Base-by-base conservation (phyloP, 441 rosid species). In the Metrosideros polymorpha region DNA sequence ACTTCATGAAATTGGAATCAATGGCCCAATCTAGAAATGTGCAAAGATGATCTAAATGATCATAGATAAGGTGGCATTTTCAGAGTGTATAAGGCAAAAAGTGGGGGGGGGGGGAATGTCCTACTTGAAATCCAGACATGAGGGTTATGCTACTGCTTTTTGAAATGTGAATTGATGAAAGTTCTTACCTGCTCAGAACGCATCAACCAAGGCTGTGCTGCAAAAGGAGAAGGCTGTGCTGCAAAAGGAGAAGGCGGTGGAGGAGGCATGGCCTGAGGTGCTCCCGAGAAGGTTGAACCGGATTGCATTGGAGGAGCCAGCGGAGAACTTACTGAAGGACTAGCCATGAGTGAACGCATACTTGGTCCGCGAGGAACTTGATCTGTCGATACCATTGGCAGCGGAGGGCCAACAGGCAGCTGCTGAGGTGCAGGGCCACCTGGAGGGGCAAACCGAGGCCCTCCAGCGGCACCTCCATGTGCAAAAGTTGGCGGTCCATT, bases 401-500 rank as follows among this genome's bases (percentile, higher is more conserved):
- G 91, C 17, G 95, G 95, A 87, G 94, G 96, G 53, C 90, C 93
- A 92, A 90, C 91, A 61, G 87, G 92, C 53, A 94, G 88, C 88
- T 90, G 98, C 47, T 86, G 92, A 51, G 92, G 90, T 22, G 89
- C 88, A 89, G 84, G 88, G 50, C 83, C 90, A 88, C 90, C 77
- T 79, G 92, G 91, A 83, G 97, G 55, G 24, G 79, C 92, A 88
- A 91, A 91, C 43, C 89, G 94, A 29, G 89, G 89, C 49, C 93
- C 94, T 71, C 94, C 91, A 12, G 89, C 89, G 82, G 89, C 88
- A 86, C 91, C 89, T 83, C 92, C 94, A 7, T 89, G 50, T 18
- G 53, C 82, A 84, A 83, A 89, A n/a, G 84, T 71, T 63, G 95
- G 92, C 57, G 95, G 95, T 84, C 96, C 99, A 87, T 94, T 95